phyloP scores from a whole-genome alignment of 306 rosid species.

The Hylodesmum podocarpum region DNA sequence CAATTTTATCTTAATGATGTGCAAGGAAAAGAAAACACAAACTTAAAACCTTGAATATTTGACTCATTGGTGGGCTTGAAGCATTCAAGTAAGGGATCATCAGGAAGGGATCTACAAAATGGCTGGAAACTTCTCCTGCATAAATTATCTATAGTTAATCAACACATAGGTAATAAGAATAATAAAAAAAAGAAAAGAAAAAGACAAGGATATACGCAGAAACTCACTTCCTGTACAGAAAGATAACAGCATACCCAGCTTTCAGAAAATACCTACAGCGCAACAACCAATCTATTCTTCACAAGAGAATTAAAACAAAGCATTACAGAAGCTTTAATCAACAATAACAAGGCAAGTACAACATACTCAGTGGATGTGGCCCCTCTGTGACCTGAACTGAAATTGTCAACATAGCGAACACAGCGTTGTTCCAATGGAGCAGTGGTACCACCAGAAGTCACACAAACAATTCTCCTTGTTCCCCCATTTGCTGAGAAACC shows the following conservation, averaged over 20 bases:
- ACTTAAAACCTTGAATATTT: conserved; percentile 58
- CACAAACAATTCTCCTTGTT: conserved; percentile 70
- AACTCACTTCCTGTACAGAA: conserved; percentile 66
- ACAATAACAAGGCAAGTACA: conserved; percentile 12
- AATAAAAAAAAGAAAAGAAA: too few relatives aligned
- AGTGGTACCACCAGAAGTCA: conserved; percentile 96
- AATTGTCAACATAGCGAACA: conserved; percentile 89
- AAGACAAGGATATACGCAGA: not conserved
- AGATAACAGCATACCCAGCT: conserved; percentile 96
- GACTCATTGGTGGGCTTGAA: conserved; percentile 49
- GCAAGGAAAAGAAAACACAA: conserved; percentile 4
- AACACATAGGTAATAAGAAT: not conserved
- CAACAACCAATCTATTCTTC: conserved; percentile 20
- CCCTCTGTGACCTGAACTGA: conserved; percentile 98
- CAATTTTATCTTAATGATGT: not conserved
- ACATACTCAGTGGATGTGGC: conserved; percentile 94
- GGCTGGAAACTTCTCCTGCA: conserved; percentile 92
- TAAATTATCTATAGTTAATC: conserved; percentile 11
- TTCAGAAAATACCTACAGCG: conserved; percentile 71
- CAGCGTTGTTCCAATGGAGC: conserved; percentile 92
- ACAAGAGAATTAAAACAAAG: not conserved
- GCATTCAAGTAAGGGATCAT: conserved; percentile 89
- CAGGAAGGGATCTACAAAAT: conserved; percentile 84
- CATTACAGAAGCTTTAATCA: not conserved
- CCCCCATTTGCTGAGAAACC: conserved; percentile 46